Base-by-base conservation (phyloP, 2,329 filamentous ascomycete genomes). In the Mariannaea sp. region DNA sequence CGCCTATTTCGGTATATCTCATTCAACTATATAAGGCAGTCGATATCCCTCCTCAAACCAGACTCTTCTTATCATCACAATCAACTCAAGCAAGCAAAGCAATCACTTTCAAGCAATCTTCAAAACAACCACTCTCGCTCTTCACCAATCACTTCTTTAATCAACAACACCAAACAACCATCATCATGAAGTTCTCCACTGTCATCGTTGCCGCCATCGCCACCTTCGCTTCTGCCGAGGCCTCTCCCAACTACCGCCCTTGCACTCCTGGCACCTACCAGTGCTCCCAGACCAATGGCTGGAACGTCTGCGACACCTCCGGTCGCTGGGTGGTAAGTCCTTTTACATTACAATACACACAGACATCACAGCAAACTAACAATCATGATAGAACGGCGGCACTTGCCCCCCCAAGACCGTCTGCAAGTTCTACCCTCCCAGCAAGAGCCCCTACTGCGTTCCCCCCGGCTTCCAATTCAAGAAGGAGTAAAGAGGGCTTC, bases 371-470 rank as follows among this genome's bases (percentile, higher is more conserved):
- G 3, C 12, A 22, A 8, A 10, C 54, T 45, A 7, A 47, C 39
- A n/a, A 14, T 8, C 1, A 8, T 13, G 3, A 16, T 30, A 74
- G 72, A 64, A 55, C 45, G 68, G 61, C 17, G 72, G 72, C 9
- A 48, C 53, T 47, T 74, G 72, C 55, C 71, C 71, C 10, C 71
- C 70, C 54, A 58, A 71, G 44, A 73, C 71, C 13, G 30, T 59
- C 30, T 74, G 72, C 65, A 67, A 68, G 64, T 74, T 74, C 67
- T 66, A 69, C 64, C 29, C 58, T 33, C 49, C 58, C 32, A 74
- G 65, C 64, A 44, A 55, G 41, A 72, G 69, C 68, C 72, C 72
- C 55, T 74, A 74, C 70, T 74, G 72, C 45, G 67, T 75, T 6
- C 70, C 70, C 10, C 61, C 68, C 29, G 54, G 57, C 43, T 72